Base-by-base conservation (phyloP, 805 yeast genomes). In the Saccharomycopsis sp. region DNA sequence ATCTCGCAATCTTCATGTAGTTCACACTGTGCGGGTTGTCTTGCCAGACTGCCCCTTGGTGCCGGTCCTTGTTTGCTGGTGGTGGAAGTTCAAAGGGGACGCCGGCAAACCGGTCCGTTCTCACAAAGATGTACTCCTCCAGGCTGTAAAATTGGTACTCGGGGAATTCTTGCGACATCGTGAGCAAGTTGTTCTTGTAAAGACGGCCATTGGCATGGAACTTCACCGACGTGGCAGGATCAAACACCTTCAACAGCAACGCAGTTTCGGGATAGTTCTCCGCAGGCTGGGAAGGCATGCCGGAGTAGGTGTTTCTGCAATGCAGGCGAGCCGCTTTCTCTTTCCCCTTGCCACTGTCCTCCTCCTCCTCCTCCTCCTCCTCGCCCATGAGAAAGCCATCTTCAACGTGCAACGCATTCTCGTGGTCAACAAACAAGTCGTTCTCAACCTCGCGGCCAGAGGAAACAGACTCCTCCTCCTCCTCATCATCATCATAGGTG, bases 11-110 rank as follows among this genome's bases (percentile, higher is more conserved):
- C 39, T 65, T 71, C 32, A 79, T 38, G 48, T 54, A 69, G 48
- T 80, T 80, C 17, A 78, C 64, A 0, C 76, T 64, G 52, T 74
- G 80, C 1, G 81, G 80, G 36, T 60, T 64, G 37, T 61, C 60
- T 0, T 76, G 73, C 71, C 72, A 69, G 1, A 77, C 71, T 5
- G 75, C 65, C 6, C 62, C n/a, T n/a, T n/a, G n/a, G n/a, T n/a
- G n/a, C n/a, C n/a, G n/a, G n/a, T n/a, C n/a, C n/a, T n/a, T n/a
- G n/a, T n/a, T n/a, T n/a, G n/a, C n/a, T n/a, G n/a, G n/a, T n/a
- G n/a, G n/a, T n/a, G n/a, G n/a, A n/a, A n/a, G n/a, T n/a, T n/a
- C n/a, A n/a, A n/a, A n/a, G n/a, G n/a, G n/a, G n/a, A n/a, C n/a
- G n/a, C n/a, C n/a, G n/a, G n/a, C n/a, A n/a, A n/a, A n/a, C n/a